Evolutionary conservation across 495 filamentous ascomycete species (phyloP).

Genomic region (Bombardia bombarda): DNA sequence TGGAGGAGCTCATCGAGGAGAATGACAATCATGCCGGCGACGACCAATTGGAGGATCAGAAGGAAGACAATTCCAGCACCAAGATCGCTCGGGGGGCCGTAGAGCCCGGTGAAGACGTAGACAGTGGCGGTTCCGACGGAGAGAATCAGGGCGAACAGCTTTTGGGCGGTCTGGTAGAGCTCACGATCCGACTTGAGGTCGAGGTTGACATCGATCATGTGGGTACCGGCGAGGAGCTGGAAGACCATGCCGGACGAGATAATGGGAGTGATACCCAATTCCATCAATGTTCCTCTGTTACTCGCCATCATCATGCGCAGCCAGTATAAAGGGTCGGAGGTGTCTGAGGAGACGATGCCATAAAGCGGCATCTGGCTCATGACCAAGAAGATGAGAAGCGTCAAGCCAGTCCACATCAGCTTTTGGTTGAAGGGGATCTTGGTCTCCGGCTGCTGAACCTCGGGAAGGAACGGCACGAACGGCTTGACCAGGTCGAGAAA

Average conservation of each 20-base stretch:
- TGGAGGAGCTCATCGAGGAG: slow-evolving; percentile 98
- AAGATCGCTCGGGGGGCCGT: slow-evolving; percentile 90
- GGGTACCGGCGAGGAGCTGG: slow-evolving; percentile 98
- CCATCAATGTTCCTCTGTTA: slow-evolving; percentile 98
- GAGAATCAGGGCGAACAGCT: slow-evolving; percentile 96
- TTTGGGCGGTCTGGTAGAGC: slow-evolving; percentile 98
- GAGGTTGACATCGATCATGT: slow-evolving; percentile 99
- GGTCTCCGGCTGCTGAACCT: slow-evolving; percentile 94
- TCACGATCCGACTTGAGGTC: slow-evolving; percentile 99
- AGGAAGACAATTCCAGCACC: slow-evolving; percentile 97
- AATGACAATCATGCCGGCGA: slow-evolving; percentile 97
- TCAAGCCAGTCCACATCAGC: slow-evolving; percentile 99
- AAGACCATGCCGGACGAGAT: slow-evolving; percentile 99
- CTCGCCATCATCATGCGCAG: slow-evolving; percentile 99
- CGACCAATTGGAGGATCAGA: slow-evolving; percentile 90
- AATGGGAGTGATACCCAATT: slow-evolving; percentile 97
- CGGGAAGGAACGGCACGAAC: slow-evolving; percentile 96
- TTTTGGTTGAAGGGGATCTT: slow-evolving; percentile 98
- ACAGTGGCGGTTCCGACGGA: slow-evolving; percentile 96
- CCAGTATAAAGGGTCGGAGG: slow-evolving; percentile 98
- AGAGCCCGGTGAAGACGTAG: slow-evolving; percentile 95
- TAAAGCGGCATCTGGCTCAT: slow-evolving; percentile 99
- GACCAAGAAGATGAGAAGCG: slow-evolving; percentile 95
- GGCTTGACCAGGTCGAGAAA: slow-evolving; percentile 99
- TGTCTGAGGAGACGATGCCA: slow-evolving; percentile 93